phyloP scores from a whole-genome alignment of 352 stramenopile genomes.

The Globisporangium nodosum region DNA sequence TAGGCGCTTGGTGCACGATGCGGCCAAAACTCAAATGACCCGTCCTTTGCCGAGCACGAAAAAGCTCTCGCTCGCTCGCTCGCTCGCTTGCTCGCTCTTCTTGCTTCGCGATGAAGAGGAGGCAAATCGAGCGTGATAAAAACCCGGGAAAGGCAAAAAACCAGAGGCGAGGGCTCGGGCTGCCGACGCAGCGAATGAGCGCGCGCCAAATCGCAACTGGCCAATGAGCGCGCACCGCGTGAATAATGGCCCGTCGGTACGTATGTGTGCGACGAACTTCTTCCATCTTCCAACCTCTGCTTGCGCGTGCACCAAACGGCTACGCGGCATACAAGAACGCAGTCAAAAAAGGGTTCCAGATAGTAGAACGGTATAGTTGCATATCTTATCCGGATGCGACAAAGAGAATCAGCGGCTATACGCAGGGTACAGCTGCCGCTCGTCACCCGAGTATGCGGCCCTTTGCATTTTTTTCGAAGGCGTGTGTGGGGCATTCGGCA shows the following conservation, averaged over 20 bases:
- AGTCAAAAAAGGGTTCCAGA: neutral
- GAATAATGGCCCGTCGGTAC: slow-evolving; percentile 3
- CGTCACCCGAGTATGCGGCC: neutral
- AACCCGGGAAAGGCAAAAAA: slow-evolving; percentile 8
- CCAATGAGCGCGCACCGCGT: neutral
- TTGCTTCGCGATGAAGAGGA: neutral
- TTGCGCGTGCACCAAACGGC: slow-evolving; percentile 7
- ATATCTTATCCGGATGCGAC: neutral
- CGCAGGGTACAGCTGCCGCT: no score
- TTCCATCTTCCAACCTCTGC: slow-evolving; percentile 10
- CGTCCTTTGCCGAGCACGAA: slow-evolving; percentile 12
- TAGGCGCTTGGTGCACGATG: slow-evolving; percentile 33
- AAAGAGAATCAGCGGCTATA: neutral
- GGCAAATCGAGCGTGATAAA: slow-evolving; percentile 1
- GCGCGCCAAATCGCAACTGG: neutral
- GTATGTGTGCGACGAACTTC: slow-evolving; percentile 16
- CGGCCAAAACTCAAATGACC: slow-evolving; percentile 70
- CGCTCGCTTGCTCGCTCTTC: neutral
- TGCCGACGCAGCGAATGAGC: slow-evolving; percentile 8
- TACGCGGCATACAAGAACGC: neutral
- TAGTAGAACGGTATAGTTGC: neutral
- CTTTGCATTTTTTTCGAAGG: neutral
- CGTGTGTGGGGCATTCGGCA: no score
- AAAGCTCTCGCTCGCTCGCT: neutral
- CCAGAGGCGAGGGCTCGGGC: slow-evolving; percentile 5